Percentiles rank a stretch among this genome's conserved stretches.
Evolutionary conservation across 345 rosid species (phyloP).

Genomic region (Salix brachista): DNA sequence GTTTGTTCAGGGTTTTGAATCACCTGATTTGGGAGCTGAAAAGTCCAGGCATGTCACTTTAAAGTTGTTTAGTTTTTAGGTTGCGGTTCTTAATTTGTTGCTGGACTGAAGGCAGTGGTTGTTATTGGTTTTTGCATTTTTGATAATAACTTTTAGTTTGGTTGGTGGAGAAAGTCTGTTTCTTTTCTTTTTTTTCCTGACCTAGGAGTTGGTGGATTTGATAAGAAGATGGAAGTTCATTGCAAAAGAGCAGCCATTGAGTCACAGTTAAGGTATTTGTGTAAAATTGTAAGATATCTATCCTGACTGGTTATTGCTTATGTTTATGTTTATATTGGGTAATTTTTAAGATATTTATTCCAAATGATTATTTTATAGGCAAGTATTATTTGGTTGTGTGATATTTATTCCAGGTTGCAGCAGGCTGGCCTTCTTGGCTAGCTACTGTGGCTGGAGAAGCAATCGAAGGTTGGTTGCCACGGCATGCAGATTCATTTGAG

Average conservation of each 20-base stretch:
- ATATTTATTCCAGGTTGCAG: slow-evolving; percentile 66
- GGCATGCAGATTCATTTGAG: slow-evolving; percentile 96
- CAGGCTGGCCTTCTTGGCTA: slow-evolving; percentile 99
- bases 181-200: not conserved
- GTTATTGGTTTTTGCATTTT: not conserved
- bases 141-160: not conserved
- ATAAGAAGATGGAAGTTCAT: not conserved
- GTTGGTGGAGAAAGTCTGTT: not conserved
- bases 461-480: slow-evolving; percentile 89
- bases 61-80: not conserved
- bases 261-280: not conserved
- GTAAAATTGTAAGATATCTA: slow-evolving; percentile 1
- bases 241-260: slow-evolving; percentile 2
- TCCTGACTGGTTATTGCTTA: slow-evolving; percentile 5
- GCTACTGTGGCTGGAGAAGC: slow-evolving; percentile 97
- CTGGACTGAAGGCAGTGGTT: slow-evolving; percentile 1
- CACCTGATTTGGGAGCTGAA: not conserved
- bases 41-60: not conserved
- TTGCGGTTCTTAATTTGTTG: not conserved
- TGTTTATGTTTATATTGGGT: slow-evolving; percentile 1
- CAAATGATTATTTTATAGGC: not conserved
- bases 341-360: slow-evolving; percentile 21
- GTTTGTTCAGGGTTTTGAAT: slow-evolving; percentile 6
- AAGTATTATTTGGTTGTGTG: slow-evolving; percentile 12
- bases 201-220: slow-evolving; percentile 7